phyloP scores from a whole-genome alignment of 2,329 filamentous ascomycete genomes.

The Cladobotryum mycophilum region DNA sequence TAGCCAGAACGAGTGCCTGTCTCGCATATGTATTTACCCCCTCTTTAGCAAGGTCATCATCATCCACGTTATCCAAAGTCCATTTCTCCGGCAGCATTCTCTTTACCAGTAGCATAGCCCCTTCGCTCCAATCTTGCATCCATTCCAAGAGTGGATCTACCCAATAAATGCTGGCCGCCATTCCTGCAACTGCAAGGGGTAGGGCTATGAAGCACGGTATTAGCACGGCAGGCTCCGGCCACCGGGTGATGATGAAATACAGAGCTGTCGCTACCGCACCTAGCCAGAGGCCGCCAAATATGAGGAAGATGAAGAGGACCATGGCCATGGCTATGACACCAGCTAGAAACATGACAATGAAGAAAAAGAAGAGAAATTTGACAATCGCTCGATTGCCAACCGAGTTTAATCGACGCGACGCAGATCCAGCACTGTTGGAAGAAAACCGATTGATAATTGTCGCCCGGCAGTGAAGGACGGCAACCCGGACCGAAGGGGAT shows the following conservation, averaged over 20 bases:
- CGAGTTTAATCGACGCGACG: neutral
- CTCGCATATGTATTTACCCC: constrained; percentile 16
- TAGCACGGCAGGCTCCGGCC: constrained; percentile 21
- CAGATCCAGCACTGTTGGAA: constrained; percentile 6
- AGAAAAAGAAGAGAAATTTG: too few species aligned
- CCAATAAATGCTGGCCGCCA: neutral
- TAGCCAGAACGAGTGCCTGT: constrained; percentile 9
- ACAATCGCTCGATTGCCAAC: neutral
- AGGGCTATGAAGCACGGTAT: constrained; percentile 20
- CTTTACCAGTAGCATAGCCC: neutral
- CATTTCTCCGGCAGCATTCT: constrained; percentile 10
- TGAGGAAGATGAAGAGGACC: constrained; percentile 14
- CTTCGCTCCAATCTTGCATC: neutral
- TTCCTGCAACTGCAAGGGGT: constrained; percentile 9
- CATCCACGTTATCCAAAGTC: constrained; percentile 14
- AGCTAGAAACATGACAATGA: neutral
- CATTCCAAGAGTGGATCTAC: neutral
- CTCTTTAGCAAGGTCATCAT: constrained; percentile 18
- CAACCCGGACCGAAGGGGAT: constrained; percentile 18
- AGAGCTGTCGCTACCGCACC: constrained; percentile 15
- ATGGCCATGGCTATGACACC: constrained; percentile 1
- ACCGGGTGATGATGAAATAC: constrained; percentile 23
- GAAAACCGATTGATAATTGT: constrained; percentile 23
- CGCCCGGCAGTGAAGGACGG: constrained; percentile 16
- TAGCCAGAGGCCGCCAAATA: constrained; percentile 16